Base-by-base conservation (phyloP, 108 stramenopile genomes). In the Cylindrotheca fusiformis region DNA sequence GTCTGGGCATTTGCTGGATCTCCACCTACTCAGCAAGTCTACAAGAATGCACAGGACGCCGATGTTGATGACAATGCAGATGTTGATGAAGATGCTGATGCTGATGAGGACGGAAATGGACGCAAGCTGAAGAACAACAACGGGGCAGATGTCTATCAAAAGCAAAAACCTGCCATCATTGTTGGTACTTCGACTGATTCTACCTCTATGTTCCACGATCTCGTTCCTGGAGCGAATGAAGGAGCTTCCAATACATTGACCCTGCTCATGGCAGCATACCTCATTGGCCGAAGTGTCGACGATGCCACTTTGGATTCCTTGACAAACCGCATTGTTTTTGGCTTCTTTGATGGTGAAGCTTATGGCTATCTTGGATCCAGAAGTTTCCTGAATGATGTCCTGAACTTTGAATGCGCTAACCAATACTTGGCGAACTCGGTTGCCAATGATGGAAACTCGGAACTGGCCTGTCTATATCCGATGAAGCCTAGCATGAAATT, bases 171-270 rank as follows among this genome's bases (percentile, higher is more conserved):
- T 4, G 72, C 82, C 22, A 63, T 92, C 17, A 50, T 88, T 30
- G 30, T 88, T 20, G 76, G 74, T 27, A 72, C 84, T 12, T 70
- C 74, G 22, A 86, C 85, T 32, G 91, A 93, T 67, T 76, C 88
- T n/a, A 90, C 86, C 0, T 78, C 82, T 29, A 77, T 93, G 81
- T 93, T 93, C 63, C 91, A 90, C 56, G 91, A 93, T 20, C 47
- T 83, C 29, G 68, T 60, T n/a, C 86, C 86, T 21, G 91, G 84
- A 23, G 78, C 88, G 21, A 90, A 89, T 57, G 69, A 80, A 45
- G 91, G 84, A 3, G 91, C 91, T 26, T 69, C 86, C 20, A 93
- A 93, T 58, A 82, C 81, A 44, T 59, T 93, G 6, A 62, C 88
- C n/a, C 30, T 89, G 17, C 67, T 93, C 12, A 73, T 90, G 83